Percentiles rank a stretch among this genome's conserved stretches.
These are phyloP conservation scores for Entomortierella lignicola DNA, from an alignment of 192 early-diverging fungal species.

Conservation along the genomic window DNA sequence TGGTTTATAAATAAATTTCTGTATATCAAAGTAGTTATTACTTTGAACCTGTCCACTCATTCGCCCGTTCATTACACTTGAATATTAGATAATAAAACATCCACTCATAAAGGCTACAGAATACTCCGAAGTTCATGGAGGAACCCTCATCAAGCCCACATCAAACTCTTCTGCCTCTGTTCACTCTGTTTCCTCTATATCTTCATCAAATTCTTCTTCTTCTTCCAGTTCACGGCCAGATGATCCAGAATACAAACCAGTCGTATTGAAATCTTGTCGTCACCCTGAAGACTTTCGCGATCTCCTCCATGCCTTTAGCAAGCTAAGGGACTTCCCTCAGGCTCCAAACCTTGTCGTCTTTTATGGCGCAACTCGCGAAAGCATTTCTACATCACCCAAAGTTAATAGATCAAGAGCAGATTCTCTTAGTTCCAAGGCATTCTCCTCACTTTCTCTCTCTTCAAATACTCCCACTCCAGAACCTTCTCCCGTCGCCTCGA, in stretches of 20 bases:
- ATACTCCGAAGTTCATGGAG: conserved; percentile 52
- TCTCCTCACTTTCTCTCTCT: conserved; percentile 39
- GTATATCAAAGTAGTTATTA: not conserved
- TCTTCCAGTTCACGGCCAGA: conserved; percentile 10
- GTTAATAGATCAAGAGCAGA: conserved; percentile 17
- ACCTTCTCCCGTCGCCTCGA: not conserved
- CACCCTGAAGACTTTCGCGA: conserved; percentile 50
- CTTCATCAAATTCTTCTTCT: conserved; percentile 12
- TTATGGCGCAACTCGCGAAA: conserved; percentile 48
- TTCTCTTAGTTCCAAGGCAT: conserved; percentile 19
- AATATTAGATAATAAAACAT: conserved; percentile 45
- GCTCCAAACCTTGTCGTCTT: conserved; percentile 43
- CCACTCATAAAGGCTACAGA: conserved; percentile 54
- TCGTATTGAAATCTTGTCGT: conserved; percentile 47
- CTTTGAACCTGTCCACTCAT: not conserved
- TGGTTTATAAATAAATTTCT: not conserved
- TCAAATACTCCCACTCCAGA: conserved; percentile 12
- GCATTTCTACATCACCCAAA: conserved; percentile 22
- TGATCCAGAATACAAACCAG: conserved; percentile 41
- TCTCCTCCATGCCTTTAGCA: conserved; percentile 36
- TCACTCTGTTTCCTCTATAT: conserved; percentile 27
- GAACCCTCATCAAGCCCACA: conserved; percentile 31
- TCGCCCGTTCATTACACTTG: not conserved
- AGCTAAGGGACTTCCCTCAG: conserved; percentile 34
- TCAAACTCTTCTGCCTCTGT: conserved; percentile 25